A percentile compares a stretch with the other conserved stretches of the same genome.
Evolutionary conservation across 768 basidiomycete species (phyloP).

Genomic region (Hericium coralloides): DNA sequence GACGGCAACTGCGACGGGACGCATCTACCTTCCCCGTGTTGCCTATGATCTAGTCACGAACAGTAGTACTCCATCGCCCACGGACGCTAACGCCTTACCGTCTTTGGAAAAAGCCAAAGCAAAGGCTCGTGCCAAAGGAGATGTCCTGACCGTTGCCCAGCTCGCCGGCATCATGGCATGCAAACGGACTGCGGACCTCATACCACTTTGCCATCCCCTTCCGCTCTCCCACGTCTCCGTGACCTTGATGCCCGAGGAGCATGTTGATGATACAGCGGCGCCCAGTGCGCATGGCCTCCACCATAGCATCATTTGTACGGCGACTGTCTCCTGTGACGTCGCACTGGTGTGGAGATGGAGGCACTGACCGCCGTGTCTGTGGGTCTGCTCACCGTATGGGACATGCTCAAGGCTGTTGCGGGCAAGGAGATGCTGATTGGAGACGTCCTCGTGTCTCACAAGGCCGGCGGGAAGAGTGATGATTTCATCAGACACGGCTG

Average conservation of each 20-base stretch:
- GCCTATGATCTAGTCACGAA: slow-evolving; percentile 59
- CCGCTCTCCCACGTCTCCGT: slow-evolving; percentile 61
- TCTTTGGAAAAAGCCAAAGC: slow-evolving; percentile 27
- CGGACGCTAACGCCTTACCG: slow-evolving; percentile 4
- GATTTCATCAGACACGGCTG: slow-evolving; percentile 37
- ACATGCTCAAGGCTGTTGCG: slow-evolving; percentile 87
- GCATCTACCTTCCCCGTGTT: slow-evolving; percentile 54
- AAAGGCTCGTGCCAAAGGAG: slow-evolving; percentile 58
- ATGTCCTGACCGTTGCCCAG: slow-evolving; percentile 67
- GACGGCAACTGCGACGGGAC: slow-evolving; percentile 65
- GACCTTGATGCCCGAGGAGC: slow-evolving; percentile 40
- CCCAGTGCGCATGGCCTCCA: not conserved
- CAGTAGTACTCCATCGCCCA: slow-evolving; percentile 20
- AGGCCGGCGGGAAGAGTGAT: slow-evolving; percentile 69
- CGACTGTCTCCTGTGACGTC: slow-evolving; percentile 66
- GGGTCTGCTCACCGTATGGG: slow-evolving; percentile 79
- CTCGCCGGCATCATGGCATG: slow-evolving; percentile 83
- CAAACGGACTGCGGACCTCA: slow-evolving; percentile 75
- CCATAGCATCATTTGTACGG: slow-evolving; percentile 50
- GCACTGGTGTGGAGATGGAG: slow-evolving; percentile 92
- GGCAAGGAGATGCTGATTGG: slow-evolving; percentile 82
- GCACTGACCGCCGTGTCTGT: slow-evolving; percentile 78
- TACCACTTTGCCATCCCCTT: slow-evolving; percentile 87
- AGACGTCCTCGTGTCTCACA: slow-evolving; percentile 52
- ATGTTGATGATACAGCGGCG: slow-evolving; percentile 1